Conservation (phyloP, 2,329 filamentous ascomycete genomes). For the Xylaria sp. region DNA sequence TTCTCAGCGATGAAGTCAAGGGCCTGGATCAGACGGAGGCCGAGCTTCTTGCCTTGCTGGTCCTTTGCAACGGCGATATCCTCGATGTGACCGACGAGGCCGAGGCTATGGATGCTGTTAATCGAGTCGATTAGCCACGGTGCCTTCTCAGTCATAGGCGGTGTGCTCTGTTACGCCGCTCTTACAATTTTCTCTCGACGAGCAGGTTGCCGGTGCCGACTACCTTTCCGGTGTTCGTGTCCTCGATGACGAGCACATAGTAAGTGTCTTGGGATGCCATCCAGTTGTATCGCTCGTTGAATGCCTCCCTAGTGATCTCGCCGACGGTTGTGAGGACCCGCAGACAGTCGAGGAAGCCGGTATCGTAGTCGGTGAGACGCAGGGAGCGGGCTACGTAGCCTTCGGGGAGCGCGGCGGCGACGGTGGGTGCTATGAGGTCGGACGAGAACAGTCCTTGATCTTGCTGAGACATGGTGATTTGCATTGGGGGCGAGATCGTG, state of each 20-base stretch:
- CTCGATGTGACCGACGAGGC: constrained; percentile 92
- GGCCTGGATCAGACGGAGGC: constrained; percentile 89
- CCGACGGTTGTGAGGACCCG: constrained; percentile 92
- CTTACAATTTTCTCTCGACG: constrained; percentile 92
- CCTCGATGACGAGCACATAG: constrained; percentile 85
- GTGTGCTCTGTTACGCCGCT: constrained; percentile 28
- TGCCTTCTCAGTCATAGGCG: neutral
- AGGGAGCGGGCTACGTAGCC: constrained; percentile 85
- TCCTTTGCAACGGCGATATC: constrained; percentile 95
- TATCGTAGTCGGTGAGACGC: constrained; percentile 75
- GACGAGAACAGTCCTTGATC: constrained; percentile 75
- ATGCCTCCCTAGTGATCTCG: constrained; percentile 76
- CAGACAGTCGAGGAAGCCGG: constrained; percentile 88
- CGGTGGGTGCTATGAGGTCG: constrained; percentile 76
- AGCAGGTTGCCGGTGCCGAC: constrained; percentile 92
- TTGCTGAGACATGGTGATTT: constrained; percentile 35
- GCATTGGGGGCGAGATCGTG: neutral
- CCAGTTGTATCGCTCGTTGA: constrained; percentile 81
- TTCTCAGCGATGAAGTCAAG: constrained; percentile 86
- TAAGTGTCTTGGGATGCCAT: constrained; percentile 78
- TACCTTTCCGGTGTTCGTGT: constrained; percentile 65
- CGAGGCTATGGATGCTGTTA: constrained; percentile 75
- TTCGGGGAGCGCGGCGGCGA: constrained; percentile 74
- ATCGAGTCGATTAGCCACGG: constrained; percentile 13
- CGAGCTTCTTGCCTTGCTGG: constrained; percentile 97